Conservation (phyloP, 768 basidiomycete genomes). For the Pulveroboletus sp. region DNA sequence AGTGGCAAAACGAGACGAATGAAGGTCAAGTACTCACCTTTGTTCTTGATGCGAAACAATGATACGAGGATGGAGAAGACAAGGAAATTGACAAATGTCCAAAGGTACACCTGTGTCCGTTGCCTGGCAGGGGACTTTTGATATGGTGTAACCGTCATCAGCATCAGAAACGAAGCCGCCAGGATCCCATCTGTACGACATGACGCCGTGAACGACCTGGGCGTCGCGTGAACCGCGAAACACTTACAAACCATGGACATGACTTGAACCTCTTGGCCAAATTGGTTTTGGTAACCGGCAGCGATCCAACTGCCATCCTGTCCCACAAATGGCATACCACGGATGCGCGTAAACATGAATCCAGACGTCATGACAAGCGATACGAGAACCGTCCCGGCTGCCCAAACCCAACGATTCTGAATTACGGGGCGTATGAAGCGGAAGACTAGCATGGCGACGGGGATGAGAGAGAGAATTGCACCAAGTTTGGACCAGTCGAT, state of each 20-base stretch:
- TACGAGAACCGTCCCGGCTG: conserved; percentile 52
- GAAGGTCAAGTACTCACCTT: conserved; percentile 50
- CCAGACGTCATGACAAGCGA: conserved; percentile 87
- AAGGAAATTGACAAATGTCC: conserved; percentile 76
- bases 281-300: conserved; percentile 83
- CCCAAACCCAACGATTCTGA: conserved; percentile 76
- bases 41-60: conserved; percentile 88
- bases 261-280: conserved; percentile 89
- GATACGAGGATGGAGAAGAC: conserved; percentile 85
- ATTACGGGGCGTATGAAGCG: conserved; percentile 64
- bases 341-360: conserved; percentile 95
- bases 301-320: conserved; percentile 77
- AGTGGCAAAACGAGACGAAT: not conserved
- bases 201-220: conserved; percentile 2
- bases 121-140: conserved; percentile 71
- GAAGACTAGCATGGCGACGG: conserved; percentile 48
- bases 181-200: conserved; percentile 71
- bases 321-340: conserved; percentile 66
- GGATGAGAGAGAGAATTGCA: conserved; percentile 41
- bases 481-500: conserved; percentile 63
- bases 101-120: conserved; percentile 83
- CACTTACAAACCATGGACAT: conserved; percentile 80
- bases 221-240: not conserved
- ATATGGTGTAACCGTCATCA: conserved; percentile 77
- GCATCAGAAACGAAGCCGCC: conserved; percentile 71